phyloP scores from a whole-genome alignment of 2,329 filamentous ascomycete genomes.

The Neocucurbitaria cava region DNA sequence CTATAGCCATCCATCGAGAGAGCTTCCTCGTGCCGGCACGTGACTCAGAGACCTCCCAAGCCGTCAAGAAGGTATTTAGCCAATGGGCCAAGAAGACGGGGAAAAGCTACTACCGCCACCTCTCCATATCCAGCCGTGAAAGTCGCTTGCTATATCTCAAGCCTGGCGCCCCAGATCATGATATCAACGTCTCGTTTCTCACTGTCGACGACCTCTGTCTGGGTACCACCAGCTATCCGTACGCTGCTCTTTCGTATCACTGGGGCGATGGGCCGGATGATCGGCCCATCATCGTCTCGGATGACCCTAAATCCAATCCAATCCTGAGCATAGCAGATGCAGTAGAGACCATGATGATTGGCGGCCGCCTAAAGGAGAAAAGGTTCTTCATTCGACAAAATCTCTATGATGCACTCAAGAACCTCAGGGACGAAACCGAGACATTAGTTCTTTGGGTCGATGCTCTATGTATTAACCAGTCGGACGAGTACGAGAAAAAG shows the following conservation, averaged over 20 bases:
- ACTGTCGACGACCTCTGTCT: background rate
- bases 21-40: too few relatives aligned
- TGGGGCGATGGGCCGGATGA: background rate
- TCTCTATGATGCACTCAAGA: background rate
- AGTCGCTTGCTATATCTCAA: conserved; percentile 1
- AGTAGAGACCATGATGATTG: background rate
- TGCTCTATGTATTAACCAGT: conserved; percentile 6
- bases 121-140: too few relatives aligned
- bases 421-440: background rate
- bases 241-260: conserved; percentile 7
- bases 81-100: too few relatives aligned
- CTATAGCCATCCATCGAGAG: too few relatives aligned
- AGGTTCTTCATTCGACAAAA: background rate
- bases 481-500: conserved; percentile 1
- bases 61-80: too few relatives aligned
- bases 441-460: background rate
- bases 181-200: background rate
- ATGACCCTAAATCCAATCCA: background rate
- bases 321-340: background rate
- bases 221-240: background rate
- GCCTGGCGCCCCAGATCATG: background rate
- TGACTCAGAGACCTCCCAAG: too few relatives aligned
- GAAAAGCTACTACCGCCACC: too few relatives aligned
- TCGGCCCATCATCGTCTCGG: background rate
- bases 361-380: background rate